Evolutionary conservation across 192 early-diverging fungal species (phyloP), one percentile per base, ranked within the genome.

Genomic region (Umbelopsis sp.): DNA sequence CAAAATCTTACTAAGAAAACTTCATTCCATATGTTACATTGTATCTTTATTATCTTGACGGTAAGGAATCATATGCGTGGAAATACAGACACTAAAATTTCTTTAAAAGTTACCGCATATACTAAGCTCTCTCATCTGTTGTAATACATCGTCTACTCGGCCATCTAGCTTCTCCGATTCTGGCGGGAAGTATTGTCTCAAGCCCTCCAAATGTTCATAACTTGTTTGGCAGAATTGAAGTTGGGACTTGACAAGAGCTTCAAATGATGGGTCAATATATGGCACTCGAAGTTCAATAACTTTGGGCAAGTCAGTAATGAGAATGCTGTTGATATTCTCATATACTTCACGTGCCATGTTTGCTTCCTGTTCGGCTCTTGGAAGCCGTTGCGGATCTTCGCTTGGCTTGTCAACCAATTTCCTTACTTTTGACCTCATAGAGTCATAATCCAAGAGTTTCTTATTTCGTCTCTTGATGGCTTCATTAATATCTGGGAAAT

Each of bases 221-320:
- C 93, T 93, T 45, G 89, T 86, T 76, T 92, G 92, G 67, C 93
- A 92, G 83, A 98, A 98, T 69, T 88, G 85, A n/a, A 97, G 77
- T 77, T 99, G 97, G 17, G 91, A 86, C 81, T 97, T 96, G 65
- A 98, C 92, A 29, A 99, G 81, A 9, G 96, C 97, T 74, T 98
- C 96, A 74, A 99, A 97, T 22, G 94, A 94, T 2, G 98, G 98
- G 31, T 98, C 95, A 52, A 98, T 80, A 71, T 96, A 96, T 4
- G 93, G 92, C 0, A 98, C 91, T 34, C 96, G 83, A 25, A 94
- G 74, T 49, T 94, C 93, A 51, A 99, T 90, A 0, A 98, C 86
- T 76, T 91, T 91, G 12, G 98, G 98, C 45, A 98, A 88, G 71
- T 98, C 96, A 14, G 84, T 81, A 24, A 96, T 79, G 43, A 99